phyloP scores from a whole-genome alignment of 352 stramenopile genomes.

The Globisporangium camurandrum region DNA sequence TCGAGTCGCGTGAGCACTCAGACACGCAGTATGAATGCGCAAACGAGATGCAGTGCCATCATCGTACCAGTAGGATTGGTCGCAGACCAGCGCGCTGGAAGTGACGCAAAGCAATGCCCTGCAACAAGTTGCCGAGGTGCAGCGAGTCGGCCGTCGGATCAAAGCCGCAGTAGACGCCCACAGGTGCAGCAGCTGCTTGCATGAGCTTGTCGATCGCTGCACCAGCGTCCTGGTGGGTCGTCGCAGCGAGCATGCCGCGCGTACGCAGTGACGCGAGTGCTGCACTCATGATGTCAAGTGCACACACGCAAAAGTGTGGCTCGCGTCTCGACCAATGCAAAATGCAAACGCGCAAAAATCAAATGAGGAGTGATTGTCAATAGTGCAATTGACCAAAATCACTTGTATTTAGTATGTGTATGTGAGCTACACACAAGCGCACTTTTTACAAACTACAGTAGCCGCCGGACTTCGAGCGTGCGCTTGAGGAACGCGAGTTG shows the following conservation, averaged over 20 bases:
- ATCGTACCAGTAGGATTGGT: slow-evolving; percentile 80
- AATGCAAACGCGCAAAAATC: too few species aligned
- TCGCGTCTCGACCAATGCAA: too few species aligned
- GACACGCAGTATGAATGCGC: neutral
- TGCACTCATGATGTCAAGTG: slow-evolving; percentile 46
- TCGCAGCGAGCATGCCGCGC: slow-evolving; percentile 66
- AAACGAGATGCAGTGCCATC: too few species aligned
- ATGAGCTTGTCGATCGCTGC: slow-evolving; percentile 46
- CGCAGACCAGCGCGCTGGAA: slow-evolving; percentile 83
- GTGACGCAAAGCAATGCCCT: slow-evolving; percentile 80
- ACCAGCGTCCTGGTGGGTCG: slow-evolving; percentile 61
- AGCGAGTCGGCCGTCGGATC: slow-evolving; percentile 90
- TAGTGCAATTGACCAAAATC: neutral
- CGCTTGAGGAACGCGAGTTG: slow-evolving; percentile 81
- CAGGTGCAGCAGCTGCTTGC: slow-evolving; percentile 8
- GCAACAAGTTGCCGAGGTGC: slow-evolving; percentile 87
- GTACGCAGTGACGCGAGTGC: slow-evolving; percentile 49
- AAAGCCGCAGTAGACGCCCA: slow-evolving; percentile 84
- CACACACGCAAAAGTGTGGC: too few species aligned
- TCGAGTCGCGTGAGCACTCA: too few species aligned
- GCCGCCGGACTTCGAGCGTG: slow-evolving; percentile 77
- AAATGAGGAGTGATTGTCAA: neutral
- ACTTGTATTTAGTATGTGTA: neutral
- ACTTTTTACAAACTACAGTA: too few species aligned
- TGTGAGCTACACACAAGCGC: too few species aligned